Percentiles rank a stretch among this genome's conserved stretches.
These are phyloP conservation scores for Moringa oleifera DNA, from an alignment of 345 rosid genomes.

Conservation along the genomic window DNA sequence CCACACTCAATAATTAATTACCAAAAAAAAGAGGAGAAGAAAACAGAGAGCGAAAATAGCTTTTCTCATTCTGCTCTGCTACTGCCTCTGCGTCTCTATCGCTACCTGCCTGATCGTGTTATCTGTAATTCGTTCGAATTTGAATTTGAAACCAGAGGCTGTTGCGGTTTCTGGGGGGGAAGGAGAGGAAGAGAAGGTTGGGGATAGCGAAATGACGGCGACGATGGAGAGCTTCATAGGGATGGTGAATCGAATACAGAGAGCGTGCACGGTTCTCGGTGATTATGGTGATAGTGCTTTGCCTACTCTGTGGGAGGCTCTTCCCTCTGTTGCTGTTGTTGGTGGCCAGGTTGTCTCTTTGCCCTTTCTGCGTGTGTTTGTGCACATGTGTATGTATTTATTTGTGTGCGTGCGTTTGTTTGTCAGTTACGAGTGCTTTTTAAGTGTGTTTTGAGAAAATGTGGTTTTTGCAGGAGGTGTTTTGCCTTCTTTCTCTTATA, in stretches of 20 bases:
- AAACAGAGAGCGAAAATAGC: not conserved
- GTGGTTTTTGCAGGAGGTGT: not conserved
- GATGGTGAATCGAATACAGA: conserved; percentile 49
- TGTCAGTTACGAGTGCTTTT: not conserved
- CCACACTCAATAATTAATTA: not conserved
- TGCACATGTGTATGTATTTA: not conserved
- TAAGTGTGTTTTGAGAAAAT: not conserved
- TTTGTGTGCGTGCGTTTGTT: not conserved
- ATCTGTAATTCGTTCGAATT: not conserved
- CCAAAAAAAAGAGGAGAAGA: not conserved
- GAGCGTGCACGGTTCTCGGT: conserved; percentile 58
- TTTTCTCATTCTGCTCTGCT: not conserved
- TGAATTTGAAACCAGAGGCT: not conserved
- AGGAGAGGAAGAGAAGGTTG: not conserved
- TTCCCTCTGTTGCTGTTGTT: conserved; percentile 64
- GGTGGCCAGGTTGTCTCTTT: conserved; percentile 46
- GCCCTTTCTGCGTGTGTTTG: not conserved
- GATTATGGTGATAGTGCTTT: conserved; percentile 18
- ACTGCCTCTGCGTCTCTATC: not conserved
- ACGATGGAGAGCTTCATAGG: conserved; percentile 60
- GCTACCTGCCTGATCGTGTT: not conserved
- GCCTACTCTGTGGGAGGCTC: conserved; percentile 72
- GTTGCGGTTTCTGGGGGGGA: not conserved
- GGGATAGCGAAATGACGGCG: conserved; percentile 13
- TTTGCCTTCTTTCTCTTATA: too few relatives aligned